Base-by-base conservation (phyloP, 805 yeast species). In the Sugiyamaella boreocaroliniensis region DNA sequence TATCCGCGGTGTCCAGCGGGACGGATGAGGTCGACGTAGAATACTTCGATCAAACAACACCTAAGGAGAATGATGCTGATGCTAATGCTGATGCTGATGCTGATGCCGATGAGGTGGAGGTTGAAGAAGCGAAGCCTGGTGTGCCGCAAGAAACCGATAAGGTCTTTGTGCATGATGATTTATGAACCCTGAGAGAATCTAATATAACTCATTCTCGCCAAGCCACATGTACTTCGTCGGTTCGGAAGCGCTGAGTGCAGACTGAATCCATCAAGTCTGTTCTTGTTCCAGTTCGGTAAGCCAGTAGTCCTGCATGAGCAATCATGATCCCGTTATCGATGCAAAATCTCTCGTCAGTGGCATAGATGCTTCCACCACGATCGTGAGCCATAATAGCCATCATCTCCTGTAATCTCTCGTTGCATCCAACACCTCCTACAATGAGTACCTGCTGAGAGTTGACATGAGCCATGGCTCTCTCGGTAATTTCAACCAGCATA, bases 341-440 rank as follows among this genome's bases (percentile, higher is more conserved):
- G 69, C 98, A 92, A 65, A 92, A 92, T 53, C 97, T 71, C 65
- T 92, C 97, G 67, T 92, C 99, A 0, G 99, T 92, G 2, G 99
- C 96, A 65, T 76, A 88, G 3, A 92, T 85, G n/a, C 80, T 76
- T 0, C 97, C 97, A 59, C 82, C 81, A 58, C 99, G 75, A 63
- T 89, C 98, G 44, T 76, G 68, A 16, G 92, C 95, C 99, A 92
- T 93, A 47, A 78, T 70, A 14, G 78, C 86, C 99, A 92, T 92
- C 99, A 92, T 92, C 61, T 87, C 83, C 67, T 92, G 99, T 55
- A 92, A 71, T 56, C 98, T 69, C 59, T 82, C 84, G 64, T 92
- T 92, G 61, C 96, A 89, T 0, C 99, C 99, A n/a, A 92, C 99
- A 19, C 99, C 99, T 14, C 98, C 99, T 2, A 92, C 99, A 49